Percentiles rank a stretch among this genome's conserved stretches.
phyloP scores from a whole-genome alignment of 805 yeast species.

The Candida glaebosa region DNA sequence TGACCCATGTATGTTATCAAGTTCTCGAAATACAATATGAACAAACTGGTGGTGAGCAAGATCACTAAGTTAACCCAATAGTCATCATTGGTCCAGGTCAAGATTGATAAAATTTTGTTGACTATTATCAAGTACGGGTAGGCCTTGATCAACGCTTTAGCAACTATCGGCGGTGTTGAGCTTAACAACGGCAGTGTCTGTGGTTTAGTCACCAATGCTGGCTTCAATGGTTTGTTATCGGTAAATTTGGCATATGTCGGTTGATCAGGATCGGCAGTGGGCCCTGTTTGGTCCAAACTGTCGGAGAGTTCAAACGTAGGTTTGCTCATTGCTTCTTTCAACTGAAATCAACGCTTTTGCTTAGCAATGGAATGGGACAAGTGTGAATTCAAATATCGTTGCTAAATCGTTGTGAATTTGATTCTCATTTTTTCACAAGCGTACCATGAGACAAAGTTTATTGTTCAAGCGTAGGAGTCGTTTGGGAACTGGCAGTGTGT shows the following conservation, averaged over 20 bases:
- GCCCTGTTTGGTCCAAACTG: slow-evolving; percentile 5
- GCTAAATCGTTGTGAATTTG: neutral
- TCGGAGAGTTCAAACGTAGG: slow-evolving; percentile 2
- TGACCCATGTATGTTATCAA: slow-evolving; percentile 82
- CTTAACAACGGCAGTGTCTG: slow-evolving; percentile 78
- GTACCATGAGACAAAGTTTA: neutral
- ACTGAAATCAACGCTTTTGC: neutral
- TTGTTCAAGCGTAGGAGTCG: neutral
- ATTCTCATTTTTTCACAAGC: neutral
- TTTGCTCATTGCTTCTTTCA: neutral
- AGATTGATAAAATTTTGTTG: slow-evolving; percentile 63
- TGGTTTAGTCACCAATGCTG: slow-evolving; percentile 22
- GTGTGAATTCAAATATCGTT: neutral
- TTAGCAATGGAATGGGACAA: neutral
- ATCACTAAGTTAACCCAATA: slow-evolving; percentile 69
- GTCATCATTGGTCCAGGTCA: slow-evolving; percentile 92
- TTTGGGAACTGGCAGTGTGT: too few relatives aligned
- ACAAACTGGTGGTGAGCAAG: slow-evolving; percentile 50
- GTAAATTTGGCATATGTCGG: slow-evolving; percentile 28
- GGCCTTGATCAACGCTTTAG: slow-evolving; percentile 75
- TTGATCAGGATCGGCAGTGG: slow-evolving; percentile 12
- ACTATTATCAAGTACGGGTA: slow-evolving; percentile 81
- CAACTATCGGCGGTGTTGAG: slow-evolving; percentile 87
- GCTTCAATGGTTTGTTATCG: slow-evolving; percentile 1
- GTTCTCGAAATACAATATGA: slow-evolving; percentile 75